Conservation (phyloP, 305 asterid genomes). For the Andrographis paniculata region DNA sequence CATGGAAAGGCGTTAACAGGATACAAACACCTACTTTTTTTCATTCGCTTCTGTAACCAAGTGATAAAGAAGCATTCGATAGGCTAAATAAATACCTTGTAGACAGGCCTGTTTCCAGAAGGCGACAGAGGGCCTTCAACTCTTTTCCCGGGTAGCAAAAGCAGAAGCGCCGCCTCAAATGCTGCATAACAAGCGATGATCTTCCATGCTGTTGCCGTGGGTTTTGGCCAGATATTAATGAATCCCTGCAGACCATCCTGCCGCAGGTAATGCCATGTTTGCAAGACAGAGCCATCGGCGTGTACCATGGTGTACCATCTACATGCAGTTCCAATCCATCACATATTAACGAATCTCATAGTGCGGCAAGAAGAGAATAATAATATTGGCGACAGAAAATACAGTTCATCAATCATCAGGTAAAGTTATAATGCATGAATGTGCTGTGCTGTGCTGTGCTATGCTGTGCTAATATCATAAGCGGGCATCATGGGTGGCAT, state of each 20-base stretch:
- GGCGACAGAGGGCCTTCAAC: slow-evolving; percentile 93
- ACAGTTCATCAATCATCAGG: too few relatives aligned
- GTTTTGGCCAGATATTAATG: slow-evolving; percentile 70
- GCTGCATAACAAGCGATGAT: slow-evolving; percentile 73
- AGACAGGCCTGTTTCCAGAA: slow-evolving; percentile 72
- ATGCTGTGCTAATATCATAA: too few relatives aligned
- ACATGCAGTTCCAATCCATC: slow-evolving; percentile 22
- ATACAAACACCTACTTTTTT: too few relatives aligned
- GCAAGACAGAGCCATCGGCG: slow-evolving; percentile 80
- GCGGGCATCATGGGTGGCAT: too few relatives aligned
- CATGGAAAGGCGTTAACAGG: not conserved
- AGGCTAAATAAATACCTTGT: slow-evolving; percentile 44
- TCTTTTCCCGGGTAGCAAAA: slow-evolving; percentile 73
- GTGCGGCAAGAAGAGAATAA: not conserved
- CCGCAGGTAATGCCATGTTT: slow-evolving; percentile 52
- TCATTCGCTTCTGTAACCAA: too few relatives aligned
- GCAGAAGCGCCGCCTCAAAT: slow-evolving; percentile 91
- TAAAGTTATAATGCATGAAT: too few relatives aligned
- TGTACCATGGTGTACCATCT: slow-evolving; percentile 99
- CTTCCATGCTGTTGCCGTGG: slow-evolving; percentile 66
- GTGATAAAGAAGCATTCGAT: not conserved
- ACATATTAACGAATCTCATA: not conserved
- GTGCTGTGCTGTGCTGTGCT: too few relatives aligned
- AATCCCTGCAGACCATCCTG: slow-evolving; percentile 68
- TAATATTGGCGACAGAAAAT: too few relatives aligned